phyloP scores from a whole-genome alignment of 805 yeast species.

The Huiozyma sinensis region DNA sequence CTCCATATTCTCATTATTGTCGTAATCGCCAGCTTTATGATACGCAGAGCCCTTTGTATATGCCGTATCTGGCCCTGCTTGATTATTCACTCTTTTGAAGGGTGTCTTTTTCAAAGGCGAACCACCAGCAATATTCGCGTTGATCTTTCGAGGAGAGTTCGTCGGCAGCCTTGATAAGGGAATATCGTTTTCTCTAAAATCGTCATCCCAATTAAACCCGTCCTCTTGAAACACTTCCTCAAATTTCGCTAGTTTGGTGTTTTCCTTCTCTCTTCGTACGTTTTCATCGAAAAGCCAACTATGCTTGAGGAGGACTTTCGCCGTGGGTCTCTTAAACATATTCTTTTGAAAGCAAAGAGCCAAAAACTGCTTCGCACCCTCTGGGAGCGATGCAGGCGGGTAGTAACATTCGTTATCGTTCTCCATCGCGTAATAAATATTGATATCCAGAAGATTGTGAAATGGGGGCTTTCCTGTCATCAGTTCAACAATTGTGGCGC shows the following conservation, averaged over 20 bases:
- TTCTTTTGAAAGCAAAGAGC: conserved; percentile 58
- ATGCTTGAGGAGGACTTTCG: conserved; percentile 52
- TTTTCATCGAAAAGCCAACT: conserved; percentile 29
- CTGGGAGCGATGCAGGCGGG: conserved; percentile 27
- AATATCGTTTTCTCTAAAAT: conserved; percentile 15
- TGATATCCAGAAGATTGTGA: conserved; percentile 38
- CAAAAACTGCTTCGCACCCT: conserved; percentile 61
- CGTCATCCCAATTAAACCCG: conserved; percentile 20
- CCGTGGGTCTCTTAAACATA: conserved; percentile 56
- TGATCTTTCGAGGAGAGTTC: neutral
- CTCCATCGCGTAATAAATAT: conserved; percentile 30
- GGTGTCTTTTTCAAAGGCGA: conserved; percentile 3
- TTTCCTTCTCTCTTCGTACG: conserved; percentile 1
- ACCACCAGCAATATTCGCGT: neutral
- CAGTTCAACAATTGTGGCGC: conserved; percentile 87
- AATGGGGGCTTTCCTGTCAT: conserved; percentile 84
- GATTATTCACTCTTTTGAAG: neutral
- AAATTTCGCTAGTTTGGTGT: neutral
- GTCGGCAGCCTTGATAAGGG: conserved; percentile 3
- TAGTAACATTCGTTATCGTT: conserved; percentile 28
- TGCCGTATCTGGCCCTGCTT: neutral
- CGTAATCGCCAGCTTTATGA: neutral
- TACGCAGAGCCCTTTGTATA: too few relatives aligned
- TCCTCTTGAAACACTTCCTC: conserved; percentile 4
- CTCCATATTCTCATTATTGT: neutral